Conservation (phyloP, 106 monocot species). For the Dioscorea alata region DNA sequence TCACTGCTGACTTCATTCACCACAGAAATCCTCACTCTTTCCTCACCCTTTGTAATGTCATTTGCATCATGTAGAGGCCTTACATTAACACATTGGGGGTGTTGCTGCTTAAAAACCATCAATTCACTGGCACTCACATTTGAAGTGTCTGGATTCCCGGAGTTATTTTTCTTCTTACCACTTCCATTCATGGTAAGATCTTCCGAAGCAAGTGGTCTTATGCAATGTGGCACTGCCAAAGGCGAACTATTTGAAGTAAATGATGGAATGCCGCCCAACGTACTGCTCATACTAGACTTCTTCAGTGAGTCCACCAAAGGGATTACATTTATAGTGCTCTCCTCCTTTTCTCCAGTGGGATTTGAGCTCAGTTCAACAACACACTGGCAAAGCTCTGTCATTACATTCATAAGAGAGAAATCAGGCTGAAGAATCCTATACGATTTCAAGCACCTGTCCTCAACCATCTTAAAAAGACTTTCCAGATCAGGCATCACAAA, state of each 20-base stretch:
- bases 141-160: not conserved
- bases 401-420: constrained; percentile 39
- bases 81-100: constrained; percentile 18
- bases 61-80: constrained; percentile 50
- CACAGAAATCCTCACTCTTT: constrained; percentile 50
- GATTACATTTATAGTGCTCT: constrained; percentile 12
- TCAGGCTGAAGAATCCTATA: constrained; percentile 37
- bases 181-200: no score
- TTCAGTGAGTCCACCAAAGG: constrained; percentile 33
- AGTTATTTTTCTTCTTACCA: not conserved
- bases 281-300: not conserved
- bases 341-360: constrained; percentile 14
- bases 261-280: not conserved
- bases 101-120: constrained; percentile 14
- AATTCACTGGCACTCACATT: constrained; percentile 13
- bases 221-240: not conserved
- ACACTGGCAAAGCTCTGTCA: constrained; percentile 43
- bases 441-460: constrained; percentile 38
- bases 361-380: constrained; percentile 29
- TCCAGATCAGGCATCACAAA: constrained; percentile 30
- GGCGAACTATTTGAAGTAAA: not conserved
- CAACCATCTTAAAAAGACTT: constrained; percentile 25
- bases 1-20: constrained; percentile 32
- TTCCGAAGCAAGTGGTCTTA: no score
- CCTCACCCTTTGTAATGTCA: constrained; percentile 77